Conservation (phyloP, 495 filamentous ascomycete genomes). For the Neurospora sublineolata region DNA sequence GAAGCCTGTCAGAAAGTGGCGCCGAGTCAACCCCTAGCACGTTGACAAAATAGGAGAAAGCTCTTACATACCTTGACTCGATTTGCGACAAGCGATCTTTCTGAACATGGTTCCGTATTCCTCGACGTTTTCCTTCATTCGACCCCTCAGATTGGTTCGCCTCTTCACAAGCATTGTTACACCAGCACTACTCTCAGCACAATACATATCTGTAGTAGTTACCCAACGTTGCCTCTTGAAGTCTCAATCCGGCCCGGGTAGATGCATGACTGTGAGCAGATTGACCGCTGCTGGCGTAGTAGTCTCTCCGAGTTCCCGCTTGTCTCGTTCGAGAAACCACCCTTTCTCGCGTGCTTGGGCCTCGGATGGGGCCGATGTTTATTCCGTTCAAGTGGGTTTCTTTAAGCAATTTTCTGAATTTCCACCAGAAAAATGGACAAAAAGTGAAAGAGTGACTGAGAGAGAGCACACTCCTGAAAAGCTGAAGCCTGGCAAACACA, state of each 20-base stretch:
- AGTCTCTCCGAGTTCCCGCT: background rate
- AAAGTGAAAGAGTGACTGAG: background rate
- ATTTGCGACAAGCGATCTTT: background rate
- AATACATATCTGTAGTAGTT: background rate
- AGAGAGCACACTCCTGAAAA: background rate
- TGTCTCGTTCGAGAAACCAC: background rate
- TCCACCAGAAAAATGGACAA: background rate
- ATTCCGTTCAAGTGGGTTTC: background rate
- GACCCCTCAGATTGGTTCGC: background rate
- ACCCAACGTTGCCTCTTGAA: background rate
- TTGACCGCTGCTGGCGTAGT: background rate
- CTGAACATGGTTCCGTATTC: background rate
- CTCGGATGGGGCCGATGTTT: background rate
- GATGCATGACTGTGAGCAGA: background rate
- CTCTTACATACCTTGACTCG: background rate
- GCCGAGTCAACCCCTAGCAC: background rate
- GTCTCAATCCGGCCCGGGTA: background rate
- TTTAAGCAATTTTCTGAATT: background rate
- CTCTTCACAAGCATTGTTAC: background rate
- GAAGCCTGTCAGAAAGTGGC: background rate
- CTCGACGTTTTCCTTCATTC: background rate
- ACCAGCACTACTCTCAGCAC: background rate
- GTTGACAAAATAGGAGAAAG: background rate
- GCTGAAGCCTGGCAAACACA: background rate
- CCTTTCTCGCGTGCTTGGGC: background rate